Conservation (phyloP, 1,139 yeast species). For the Sugiyamaella grinbergsii region DNA sequence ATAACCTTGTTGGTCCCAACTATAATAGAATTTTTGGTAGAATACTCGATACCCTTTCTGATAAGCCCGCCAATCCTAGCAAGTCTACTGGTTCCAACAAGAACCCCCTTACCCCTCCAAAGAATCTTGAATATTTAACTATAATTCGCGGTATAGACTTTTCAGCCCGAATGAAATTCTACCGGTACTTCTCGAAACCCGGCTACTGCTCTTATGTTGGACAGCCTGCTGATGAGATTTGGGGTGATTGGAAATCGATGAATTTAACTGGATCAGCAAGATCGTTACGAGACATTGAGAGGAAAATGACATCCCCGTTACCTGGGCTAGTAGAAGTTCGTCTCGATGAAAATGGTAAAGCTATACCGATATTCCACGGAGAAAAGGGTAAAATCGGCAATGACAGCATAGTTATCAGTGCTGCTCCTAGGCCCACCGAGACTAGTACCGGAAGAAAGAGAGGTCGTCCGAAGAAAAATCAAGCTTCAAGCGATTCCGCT, state of each 20-base stretch:
- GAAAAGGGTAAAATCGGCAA: constrained; percentile 22
- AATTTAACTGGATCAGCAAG: constrained; percentile 19
- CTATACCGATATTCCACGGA: constrained; percentile 32
- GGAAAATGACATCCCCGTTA: constrained; percentile 29
- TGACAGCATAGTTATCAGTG: constrained; percentile 13
- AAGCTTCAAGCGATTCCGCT: not conserved
- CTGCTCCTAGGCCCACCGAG: constrained; percentile 19
- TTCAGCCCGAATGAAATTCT: constrained; percentile 72
- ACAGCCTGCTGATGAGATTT: constrained; percentile 32
- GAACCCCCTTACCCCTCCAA: constrained; percentile 34
- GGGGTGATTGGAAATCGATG: constrained; percentile 37
- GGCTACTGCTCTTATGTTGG: constrained; percentile 43
- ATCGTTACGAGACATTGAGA: constrained; percentile 30
- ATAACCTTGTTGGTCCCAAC: constrained; percentile 54
- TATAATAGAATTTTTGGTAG: constrained; percentile 55
- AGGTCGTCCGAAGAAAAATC: constrained; percentile 39
- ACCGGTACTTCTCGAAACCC: constrained; percentile 60
- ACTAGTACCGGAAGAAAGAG: constrained; percentile 30
- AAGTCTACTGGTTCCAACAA: constrained; percentile 29
- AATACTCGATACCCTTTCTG: constrained; percentile 49
- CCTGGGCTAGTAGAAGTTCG: constrained; percentile 34
- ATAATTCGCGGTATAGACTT: constrained; percentile 69
- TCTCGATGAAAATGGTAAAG: constrained; percentile 27
- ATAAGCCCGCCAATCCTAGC: constrained; percentile 42
- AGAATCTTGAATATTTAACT: constrained; percentile 42